Conservation (phyloP, 2,329 filamentous ascomycete species). For the Tolypocladium ophioglossoides region DNA sequence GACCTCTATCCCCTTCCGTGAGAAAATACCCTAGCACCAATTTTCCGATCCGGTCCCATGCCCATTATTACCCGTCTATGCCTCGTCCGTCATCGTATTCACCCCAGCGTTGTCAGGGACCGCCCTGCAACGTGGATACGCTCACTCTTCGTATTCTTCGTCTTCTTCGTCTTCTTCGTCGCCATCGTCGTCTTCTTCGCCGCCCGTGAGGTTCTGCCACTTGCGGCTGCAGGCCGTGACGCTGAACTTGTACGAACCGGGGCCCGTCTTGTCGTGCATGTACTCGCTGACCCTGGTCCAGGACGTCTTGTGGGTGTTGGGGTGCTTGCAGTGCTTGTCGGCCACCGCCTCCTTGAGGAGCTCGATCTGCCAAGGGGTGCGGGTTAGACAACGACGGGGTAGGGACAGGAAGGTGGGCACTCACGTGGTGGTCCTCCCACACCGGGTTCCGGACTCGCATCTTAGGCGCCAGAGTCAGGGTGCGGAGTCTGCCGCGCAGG, state of each 20-base stretch:
- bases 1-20: background rate
- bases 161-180: too few relatives aligned
- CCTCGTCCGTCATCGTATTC: background rate
- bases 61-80: background rate
- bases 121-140: too few relatives aligned
- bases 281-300: constrained; percentile 49
- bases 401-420: background rate
- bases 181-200: background rate
- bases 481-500: constrained; percentile 1
- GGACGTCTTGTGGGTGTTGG: constrained; percentile 28
- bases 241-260: constrained; percentile 49
- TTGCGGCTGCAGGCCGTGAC: constrained; percentile 48
- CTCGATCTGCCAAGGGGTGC: constrained; percentile 22
- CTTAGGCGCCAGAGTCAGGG: background rate
- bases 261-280: constrained; percentile 30
- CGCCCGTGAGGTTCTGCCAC: constrained; percentile 35
- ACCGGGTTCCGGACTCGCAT: constrained; percentile 2
- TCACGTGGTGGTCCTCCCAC: constrained; percentile 1
- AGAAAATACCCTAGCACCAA: background rate
- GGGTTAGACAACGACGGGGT: background rate
- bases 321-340: constrained; percentile 20
- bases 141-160: background rate
- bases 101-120: too few relatives aligned
- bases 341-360: constrained; percentile 34
- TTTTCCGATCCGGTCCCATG: background rate